A percentile compares a stretch with the other conserved stretches of the same genome.
Evolutionary conservation across 129 eudicot species (phyloP).

Genomic region (Chrysanthemum makinoi): DNA sequence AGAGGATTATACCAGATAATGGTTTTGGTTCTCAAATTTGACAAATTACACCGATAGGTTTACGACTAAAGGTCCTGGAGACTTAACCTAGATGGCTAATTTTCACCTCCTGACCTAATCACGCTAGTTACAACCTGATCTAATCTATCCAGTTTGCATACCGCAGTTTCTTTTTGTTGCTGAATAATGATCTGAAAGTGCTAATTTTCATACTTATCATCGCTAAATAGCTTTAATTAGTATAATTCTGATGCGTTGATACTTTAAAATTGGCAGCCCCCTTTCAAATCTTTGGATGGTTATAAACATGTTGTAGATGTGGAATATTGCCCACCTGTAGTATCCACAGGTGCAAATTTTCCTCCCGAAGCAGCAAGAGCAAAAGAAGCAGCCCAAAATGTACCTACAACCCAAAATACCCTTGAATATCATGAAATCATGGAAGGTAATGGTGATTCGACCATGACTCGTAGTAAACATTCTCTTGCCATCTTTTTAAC

Average conservation of each 20-base stretch:
- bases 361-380: slow-evolving; percentile 91
- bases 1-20: not conserved
- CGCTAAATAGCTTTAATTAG: not conserved
- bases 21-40: not conserved
- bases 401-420: slow-evolving; percentile 61
- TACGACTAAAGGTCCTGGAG: not conserved
- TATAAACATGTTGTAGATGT: slow-evolving; percentile 89
- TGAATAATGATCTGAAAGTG: not conserved
- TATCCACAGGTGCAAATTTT: slow-evolving; percentile 64
- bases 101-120: not conserved
- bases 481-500: not conserved
- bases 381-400: slow-evolving; percentile 86
- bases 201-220: not conserved
- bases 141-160: not conserved
- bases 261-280: slow-evolving; percentile 62
- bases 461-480: not conserved
- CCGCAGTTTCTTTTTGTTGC: not conserved
- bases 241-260: not conserved
- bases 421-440: slow-evolving; percentile 80
- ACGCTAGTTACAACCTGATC: not conserved
- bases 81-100: not conserved
- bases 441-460: slow-evolving; percentile 60
- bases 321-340: slow-evolving; percentile 75
- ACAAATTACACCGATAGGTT: no score
- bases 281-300: slow-evolving; percentile 77